Evolutionary conservation across 345 rosid species (phyloP), one percentile per base, ranked within the genome.

Genomic region (Conringia planisiliqua): DNA sequence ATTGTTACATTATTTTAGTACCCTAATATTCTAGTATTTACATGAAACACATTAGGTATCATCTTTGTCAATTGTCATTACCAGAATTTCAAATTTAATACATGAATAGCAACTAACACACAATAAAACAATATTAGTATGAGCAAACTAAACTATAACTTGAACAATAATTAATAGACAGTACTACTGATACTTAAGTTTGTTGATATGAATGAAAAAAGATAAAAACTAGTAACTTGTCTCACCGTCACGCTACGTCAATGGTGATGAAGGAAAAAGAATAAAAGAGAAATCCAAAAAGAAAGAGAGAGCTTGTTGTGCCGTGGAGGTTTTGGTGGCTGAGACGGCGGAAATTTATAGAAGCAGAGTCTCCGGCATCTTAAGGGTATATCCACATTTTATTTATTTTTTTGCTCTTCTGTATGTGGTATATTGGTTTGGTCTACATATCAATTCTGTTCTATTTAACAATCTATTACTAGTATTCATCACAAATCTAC

Each of bases 291-390:
- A 43, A 2, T 43, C 18, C 18, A 43, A 43, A 43, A 43, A 14
- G 48, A n/a, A 43, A 51, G 30, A 36, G 24, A 67, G 47, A 68
- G 35, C 12, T 50, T 16, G 42, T 50, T 43, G 48, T 43, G 46
- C 46, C 46, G 48, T 43, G 16, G 52, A 22, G 56, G 5, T 26
- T 36, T 6, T 50, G 68, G 43, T 62, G 32, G 43, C 62, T 51
- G 11, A 36, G 50, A 27, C 32, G 32, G 6, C 61, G 1, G 10
- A 1, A 6, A 62, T 72, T 13, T 72, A 72, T 62, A 51, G 43
- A 40, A 72, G 51, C 40, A 2, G 7, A 18, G 62, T 62, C 69
- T 51, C 76, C 43, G 33, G 76, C 43, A 72, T 72, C 62, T 62
- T 38, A 2, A 26, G 14, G 69, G 76, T 51, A 62, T 72, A 72